phyloP scores from a whole-genome alignment of 2,329 filamentous ascomycete species.

The Coniella vitis region DNA sequence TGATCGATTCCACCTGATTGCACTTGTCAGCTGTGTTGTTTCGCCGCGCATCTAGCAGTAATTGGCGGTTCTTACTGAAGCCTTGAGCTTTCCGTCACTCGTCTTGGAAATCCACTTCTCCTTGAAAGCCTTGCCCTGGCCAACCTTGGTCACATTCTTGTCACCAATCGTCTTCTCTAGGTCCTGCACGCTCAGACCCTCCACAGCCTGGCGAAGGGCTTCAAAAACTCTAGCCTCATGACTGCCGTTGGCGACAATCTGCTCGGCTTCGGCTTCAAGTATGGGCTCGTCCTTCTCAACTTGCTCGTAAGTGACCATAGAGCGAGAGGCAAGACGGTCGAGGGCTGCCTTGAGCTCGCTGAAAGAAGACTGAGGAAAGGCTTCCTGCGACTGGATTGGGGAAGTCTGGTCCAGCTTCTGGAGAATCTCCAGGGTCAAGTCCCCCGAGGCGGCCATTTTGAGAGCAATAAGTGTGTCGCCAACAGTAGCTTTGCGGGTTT shows the following conservation, averaged over 20 bases:
- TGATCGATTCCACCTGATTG: slow-evolving; percentile 59
- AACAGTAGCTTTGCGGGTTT: background rate
- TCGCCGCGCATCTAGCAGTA: background rate
- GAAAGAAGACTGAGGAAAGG: slow-evolving; percentile 61
- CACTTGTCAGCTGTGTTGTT: slow-evolving; percentile 10
- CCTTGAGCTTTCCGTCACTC: slow-evolving; percentile 47
- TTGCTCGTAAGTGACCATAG: slow-evolving; percentile 82
- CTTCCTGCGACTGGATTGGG: slow-evolving; percentile 60
- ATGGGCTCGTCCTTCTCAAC: slow-evolving; percentile 71
- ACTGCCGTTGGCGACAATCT: slow-evolving; percentile 67
- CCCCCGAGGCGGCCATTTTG: slow-evolving; percentile 42
- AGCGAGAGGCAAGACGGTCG: slow-evolving; percentile 75
- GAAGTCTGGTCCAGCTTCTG: slow-evolving; percentile 56
- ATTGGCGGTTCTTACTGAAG: slow-evolving; percentile 23
- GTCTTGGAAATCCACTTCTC: slow-evolving; percentile 64
- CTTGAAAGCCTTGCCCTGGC: slow-evolving; percentile 92
- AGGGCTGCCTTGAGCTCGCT: slow-evolving; percentile 76
- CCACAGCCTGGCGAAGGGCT: slow-evolving; percentile 62
- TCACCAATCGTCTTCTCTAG: slow-evolving; percentile 63
- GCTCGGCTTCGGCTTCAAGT: slow-evolving; percentile 68
- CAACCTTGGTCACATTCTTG: slow-evolving; percentile 70
- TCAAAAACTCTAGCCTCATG: slow-evolving; percentile 80
- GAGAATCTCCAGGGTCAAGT: slow-evolving; percentile 60
- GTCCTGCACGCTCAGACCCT: slow-evolving; percentile 75
- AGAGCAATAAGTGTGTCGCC: background rate